Conservation (phyloP, 257 asterid species). For the Fraxinus excelsior region DNA sequence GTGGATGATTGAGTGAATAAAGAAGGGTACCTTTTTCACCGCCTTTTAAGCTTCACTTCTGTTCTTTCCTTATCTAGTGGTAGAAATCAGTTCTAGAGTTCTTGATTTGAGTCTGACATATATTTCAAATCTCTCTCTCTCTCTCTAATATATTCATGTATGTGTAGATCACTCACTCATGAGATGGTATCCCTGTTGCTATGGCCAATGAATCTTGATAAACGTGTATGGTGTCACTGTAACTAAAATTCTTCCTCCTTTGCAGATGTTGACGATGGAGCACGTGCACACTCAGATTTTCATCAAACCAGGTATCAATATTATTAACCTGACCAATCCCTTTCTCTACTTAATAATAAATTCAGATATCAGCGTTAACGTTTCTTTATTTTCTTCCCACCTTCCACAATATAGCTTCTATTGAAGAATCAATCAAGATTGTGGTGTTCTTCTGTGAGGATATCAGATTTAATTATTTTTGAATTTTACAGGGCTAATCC, state of each 20-base stretch:
- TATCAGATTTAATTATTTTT: neutral
- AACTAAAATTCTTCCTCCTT: slow-evolving; percentile 4
- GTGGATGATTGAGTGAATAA: slow-evolving; percentile 36
- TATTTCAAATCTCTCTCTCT: neutral
- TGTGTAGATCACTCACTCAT: neutral
- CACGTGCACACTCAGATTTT: slow-evolving; percentile 31
- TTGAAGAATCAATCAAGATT: neutral
- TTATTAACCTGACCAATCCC: neutral
- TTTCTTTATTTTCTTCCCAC: neutral
- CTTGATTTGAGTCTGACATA: neutral
- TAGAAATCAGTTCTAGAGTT: slow-evolving; percentile 25
- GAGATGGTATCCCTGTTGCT: neutral
- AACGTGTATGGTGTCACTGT: neutral
- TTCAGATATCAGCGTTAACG: neutral
- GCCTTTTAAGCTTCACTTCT: slow-evolving; percentile 35
- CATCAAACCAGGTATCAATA: slow-evolving; percentile 21
- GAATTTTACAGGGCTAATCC: slow-evolving; percentile 31
- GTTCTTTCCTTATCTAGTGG: slow-evolving; percentile 22
- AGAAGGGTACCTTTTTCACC: slow-evolving; percentile 39
- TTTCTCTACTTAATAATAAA: neutral
- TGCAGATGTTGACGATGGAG: slow-evolving; percentile 37
- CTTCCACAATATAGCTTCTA: no score
- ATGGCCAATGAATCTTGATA: neutral
- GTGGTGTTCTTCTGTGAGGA: neutral
- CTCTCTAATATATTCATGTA: neutral